Conservation (phyloP, 495 filamentous ascomycete genomes). For the Chaetomium cochliodes region DNA sequence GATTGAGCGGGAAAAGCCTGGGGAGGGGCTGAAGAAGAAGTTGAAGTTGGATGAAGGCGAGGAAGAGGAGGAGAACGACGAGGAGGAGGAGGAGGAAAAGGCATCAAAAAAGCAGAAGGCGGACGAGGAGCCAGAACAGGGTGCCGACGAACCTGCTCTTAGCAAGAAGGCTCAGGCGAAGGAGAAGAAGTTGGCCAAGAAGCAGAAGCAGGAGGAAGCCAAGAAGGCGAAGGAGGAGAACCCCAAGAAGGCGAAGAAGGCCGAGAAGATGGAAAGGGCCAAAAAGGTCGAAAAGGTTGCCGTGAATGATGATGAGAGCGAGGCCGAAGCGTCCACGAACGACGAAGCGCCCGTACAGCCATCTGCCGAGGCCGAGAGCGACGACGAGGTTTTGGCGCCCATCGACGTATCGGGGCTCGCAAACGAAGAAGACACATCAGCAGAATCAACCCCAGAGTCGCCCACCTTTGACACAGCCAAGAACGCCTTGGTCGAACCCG, state of each 20-base stretch:
- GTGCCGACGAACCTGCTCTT: conserved; percentile 20
- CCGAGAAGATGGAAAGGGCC: conserved; percentile 25
- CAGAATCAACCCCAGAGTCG: conserved; percentile 58
- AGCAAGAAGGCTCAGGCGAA: conserved; percentile 35
- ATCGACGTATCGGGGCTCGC: conserved; percentile 51
- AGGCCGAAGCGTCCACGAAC: conserved; percentile 8
- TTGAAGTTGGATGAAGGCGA: conserved; percentile 47
- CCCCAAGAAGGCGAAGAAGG: conserved; percentile 28
- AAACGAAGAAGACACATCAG: conserved; percentile 46
- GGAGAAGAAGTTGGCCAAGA: conserved; percentile 41
- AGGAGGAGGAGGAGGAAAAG: conserved; percentile 47
- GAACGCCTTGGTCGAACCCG: conserved; percentile 40
- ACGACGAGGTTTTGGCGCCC: conserved; percentile 32
- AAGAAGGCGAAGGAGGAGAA: conserved; percentile 32
- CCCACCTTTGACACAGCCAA: conserved; percentile 62
- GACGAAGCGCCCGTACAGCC: conserved; percentile 20
- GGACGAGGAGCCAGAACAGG: conserved; percentile 37
- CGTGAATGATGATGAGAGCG: neutral
- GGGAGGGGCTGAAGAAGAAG: conserved; percentile 53
- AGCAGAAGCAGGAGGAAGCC: conserved; percentile 38
- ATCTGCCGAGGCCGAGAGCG: conserved; percentile 27
- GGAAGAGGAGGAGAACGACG: conserved; percentile 38
- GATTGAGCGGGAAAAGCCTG: conserved; percentile 54
- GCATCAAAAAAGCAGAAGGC: conserved; percentile 23
- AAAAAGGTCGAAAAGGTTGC: conserved; percentile 14